Evolutionary conservation across 2,329 filamentous ascomycete genomes (phyloP), one percentile per base, ranked within the genome.

Genomic region (Sporothrix schenckii): DNA sequence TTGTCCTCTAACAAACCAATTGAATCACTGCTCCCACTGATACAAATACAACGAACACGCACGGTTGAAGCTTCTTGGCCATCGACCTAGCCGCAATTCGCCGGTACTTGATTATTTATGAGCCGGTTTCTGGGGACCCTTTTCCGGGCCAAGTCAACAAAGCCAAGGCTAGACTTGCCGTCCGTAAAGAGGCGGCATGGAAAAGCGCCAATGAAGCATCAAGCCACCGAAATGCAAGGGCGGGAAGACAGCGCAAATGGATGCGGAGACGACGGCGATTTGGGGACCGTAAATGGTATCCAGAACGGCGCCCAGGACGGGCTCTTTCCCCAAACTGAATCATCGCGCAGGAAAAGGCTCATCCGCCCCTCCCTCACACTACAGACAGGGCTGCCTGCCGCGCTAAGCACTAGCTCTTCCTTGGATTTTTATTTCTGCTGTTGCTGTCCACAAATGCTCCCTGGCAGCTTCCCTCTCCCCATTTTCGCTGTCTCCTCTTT

Each of bases 311-410:
- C n/a, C n/a, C 10, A 21, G n/a, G 19, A 7, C 50, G 50, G n/a
- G 19, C 9, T n/a, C 13, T n/a, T 16, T 27, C 39, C 39, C 39
- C 39, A 47, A 66, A 66, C 27, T 58, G 66, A 68, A 14, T 58
- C 66, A 58, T 47, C 14, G 41, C 52, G 19, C 16, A 66, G 61
- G 61, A 66, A 66, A 66, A 66, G 47, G 3, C 39, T 66, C 41
- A 66, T 66, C 63, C 63, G 63, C 63, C 21, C 63, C 63, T 66
- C 47, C 63, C 39, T 16, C 11, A 30, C 27, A 30, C 34, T 24
- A n/a, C 16, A 1, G 56, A 44, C 56, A 44, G 58, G 58, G 58
- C 39, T 19, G 30, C 19, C 19, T 9, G 39, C 58, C 58, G 44
- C 58, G 39, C 58, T 47, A 63, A 11, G 54, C 5, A 58, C 30